Evolutionary conservation across 179 eudicot species (phyloP), one percentile per base, ranked within the genome.

Genomic region (Amaranthus tricolor): DNA sequence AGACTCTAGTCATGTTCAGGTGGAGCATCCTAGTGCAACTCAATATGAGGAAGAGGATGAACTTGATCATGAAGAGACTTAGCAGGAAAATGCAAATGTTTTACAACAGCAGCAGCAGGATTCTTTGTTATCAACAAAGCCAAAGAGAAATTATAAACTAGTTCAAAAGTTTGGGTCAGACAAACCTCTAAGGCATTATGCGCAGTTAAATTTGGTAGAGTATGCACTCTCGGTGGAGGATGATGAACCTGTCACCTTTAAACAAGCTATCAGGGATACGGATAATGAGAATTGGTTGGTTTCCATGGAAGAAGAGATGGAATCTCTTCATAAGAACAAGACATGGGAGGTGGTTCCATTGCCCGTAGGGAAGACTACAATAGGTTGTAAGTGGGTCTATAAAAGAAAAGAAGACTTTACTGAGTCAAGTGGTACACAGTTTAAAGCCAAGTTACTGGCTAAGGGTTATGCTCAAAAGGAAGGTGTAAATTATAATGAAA

Each of bases 321-420:
- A 74, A 57, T 63, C 53, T 53, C 70, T 66, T 9, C 50, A 47
- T 54, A 64, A 74, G 71, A 65, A 74, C 60, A 53, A 74, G 63
- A 74, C 77, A 51, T 74, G 31, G 53, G 70, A 51, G 47, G 24
- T 74, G 51, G 70, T 64, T 62, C 14, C 70, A 50, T 66, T 51
- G 60, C 55, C 58, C 13, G 62, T 44, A 5, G 61, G 61, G 17
- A 57, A 57, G 20, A 57, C 20, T 52, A 51, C 62, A 49, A 74
- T 52, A 62, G 76, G 70, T 64, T 74, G 69, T 62, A 62, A 74
- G 57, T 74, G 76, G 70, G 68, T 74, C 51, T 62, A 62, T 17
- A 74, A 74, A 66, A 63, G 56, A 45, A 74, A 64, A 64, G 49
- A 64, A 16, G 77, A 57, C 5, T 44, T 16, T 10, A 15, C 9